These are phyloP conservation scores for Teratosphaeria viscida DNA, from an alignment of 2,329 filamentous ascomycete genomes.

Conservation along the genomic window DNA sequence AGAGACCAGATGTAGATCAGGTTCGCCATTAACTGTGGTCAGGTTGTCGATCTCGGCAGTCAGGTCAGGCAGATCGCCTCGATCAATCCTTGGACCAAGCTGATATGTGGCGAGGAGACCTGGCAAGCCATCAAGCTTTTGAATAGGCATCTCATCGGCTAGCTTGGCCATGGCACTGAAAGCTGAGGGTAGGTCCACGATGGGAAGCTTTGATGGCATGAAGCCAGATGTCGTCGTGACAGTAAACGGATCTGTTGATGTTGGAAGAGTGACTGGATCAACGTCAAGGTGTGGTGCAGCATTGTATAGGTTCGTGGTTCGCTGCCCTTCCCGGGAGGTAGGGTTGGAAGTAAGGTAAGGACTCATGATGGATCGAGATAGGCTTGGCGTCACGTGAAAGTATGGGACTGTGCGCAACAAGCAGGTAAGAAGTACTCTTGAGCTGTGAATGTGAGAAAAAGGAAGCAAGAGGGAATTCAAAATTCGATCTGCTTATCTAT, in stretches of 20 bases:
- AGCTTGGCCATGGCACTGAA: slow-evolving; percentile 65
- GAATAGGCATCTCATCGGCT: slow-evolving; percentile 67
- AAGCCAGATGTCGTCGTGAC: slow-evolving; percentile 67
- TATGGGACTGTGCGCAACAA: background rate
- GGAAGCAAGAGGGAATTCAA: slow-evolving; percentile 9
- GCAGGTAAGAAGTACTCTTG: background rate
- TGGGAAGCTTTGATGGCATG: slow-evolving; percentile 49
- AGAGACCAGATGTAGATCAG: slow-evolving; percentile 70
- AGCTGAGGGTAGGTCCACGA: slow-evolving; percentile 53
- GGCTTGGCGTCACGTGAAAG: slow-evolving; percentile 4
- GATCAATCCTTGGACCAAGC: slow-evolving; percentile 63
- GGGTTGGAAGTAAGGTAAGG: slow-evolving; percentile 4
- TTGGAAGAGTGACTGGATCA: slow-evolving; percentile 16
- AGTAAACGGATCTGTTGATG: slow-evolving; percentile 48
- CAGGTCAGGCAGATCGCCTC: slow-evolving; percentile 61
- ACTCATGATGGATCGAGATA: slow-evolving; percentile 5
- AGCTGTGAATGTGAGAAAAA: slow-evolving; percentile 5
- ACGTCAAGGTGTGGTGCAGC: slow-evolving; percentile 19
- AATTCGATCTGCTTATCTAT: slow-evolving; percentile 10
- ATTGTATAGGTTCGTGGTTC: slow-evolving; percentile 6
- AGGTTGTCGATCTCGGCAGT: slow-evolving; percentile 48
- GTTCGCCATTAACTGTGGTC: slow-evolving; percentile 44
- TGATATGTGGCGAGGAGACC: slow-evolving; percentile 66
- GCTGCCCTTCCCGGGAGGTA: background rate
- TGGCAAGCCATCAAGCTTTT: slow-evolving; percentile 59